Conservation (phyloP, 768 basidiomycete species). For the Hypsizygus marmoreus region DNA sequence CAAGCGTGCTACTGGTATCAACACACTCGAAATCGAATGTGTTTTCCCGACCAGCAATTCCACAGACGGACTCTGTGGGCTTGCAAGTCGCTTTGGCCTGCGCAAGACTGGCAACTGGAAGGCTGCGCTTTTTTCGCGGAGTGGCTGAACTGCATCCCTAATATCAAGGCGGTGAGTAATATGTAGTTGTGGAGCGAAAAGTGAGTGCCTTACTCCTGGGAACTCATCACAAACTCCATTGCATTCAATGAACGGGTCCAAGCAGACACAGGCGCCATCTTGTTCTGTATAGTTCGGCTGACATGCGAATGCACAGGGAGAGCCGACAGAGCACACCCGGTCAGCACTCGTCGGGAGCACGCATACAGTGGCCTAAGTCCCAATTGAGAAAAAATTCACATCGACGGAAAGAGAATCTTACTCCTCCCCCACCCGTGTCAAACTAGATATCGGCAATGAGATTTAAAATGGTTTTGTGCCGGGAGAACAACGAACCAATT, state of each 20-base stretch:
- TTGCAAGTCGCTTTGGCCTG: constrained; percentile 21
- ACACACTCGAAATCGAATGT: constrained; percentile 19
- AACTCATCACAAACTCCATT: constrained; percentile 10
- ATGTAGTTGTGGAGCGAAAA: neutral
- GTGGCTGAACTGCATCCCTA: constrained; percentile 10
- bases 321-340: constrained; percentile 2
- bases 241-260: constrained; percentile 7
- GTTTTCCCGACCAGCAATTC: constrained; percentile 14
- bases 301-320: constrained; percentile 12
- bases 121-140: constrained; percentile 8
- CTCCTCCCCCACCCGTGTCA: no score
- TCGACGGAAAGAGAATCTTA: neutral
- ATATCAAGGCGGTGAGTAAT: neutral
- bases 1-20: constrained; percentile 9
- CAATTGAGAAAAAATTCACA: neutral
- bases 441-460: no score
- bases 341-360: constrained; percentile 3
- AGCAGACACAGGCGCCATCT: constrained; percentile 7
- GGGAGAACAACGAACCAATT: neutral
- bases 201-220: neutral
- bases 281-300: constrained; percentile 3
- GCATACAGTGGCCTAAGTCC: constrained; percentile 1
- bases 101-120: constrained; percentile 13
- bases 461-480: no score
- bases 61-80: constrained; percentile 17